phyloP scores from a whole-genome alignment of 2,329 filamentous ascomycete genomes.

The Diaporthe sp. region DNA sequence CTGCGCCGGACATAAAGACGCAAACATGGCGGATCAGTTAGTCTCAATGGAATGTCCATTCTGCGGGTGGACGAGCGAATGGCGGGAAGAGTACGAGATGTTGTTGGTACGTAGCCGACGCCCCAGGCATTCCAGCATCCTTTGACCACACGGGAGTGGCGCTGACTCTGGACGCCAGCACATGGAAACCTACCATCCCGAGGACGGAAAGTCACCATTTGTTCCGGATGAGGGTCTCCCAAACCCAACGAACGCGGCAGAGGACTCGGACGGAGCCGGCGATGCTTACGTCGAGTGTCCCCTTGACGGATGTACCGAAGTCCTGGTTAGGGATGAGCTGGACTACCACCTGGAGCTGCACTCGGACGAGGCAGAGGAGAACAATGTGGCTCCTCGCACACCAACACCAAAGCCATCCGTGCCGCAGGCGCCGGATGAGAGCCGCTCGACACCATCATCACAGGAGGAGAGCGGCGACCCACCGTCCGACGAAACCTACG shows the following conservation, averaged over 20 bases:
- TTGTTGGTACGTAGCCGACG: constrained; percentile 49
- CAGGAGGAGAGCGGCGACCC: constrained; percentile 17
- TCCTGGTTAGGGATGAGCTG: constrained; percentile 65
- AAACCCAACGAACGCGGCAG: constrained; percentile 40
- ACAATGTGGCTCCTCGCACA: constrained; percentile 41
- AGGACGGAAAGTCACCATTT: constrained; percentile 45
- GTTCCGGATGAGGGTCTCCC: constrained; percentile 37
- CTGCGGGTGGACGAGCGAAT: constrained; percentile 50
- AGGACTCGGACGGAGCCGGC: constrained; percentile 44
- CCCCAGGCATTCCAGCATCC: constrained; percentile 10
- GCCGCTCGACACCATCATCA: background rate
- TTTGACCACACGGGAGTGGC: background rate
- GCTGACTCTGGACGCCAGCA: constrained; percentile 45
- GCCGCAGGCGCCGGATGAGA: background rate
- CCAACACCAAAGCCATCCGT: constrained; percentile 23
- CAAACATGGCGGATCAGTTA: constrained; percentile 1
- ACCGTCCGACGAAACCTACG: constrained; percentile 28
- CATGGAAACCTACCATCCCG: constrained; percentile 48
- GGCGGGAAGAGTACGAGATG: constrained; percentile 51
- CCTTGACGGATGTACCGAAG: constrained; percentile 70
- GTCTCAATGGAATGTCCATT: constrained; percentile 51
- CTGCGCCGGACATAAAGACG: background rate
- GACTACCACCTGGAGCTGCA: constrained; percentile 73
- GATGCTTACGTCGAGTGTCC: constrained; percentile 66
- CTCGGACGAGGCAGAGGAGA: constrained; percentile 61